Evolutionary conservation across 768 basidiomycete species (phyloP).

Genomic region (Fomitopsis pulvina): DNA sequence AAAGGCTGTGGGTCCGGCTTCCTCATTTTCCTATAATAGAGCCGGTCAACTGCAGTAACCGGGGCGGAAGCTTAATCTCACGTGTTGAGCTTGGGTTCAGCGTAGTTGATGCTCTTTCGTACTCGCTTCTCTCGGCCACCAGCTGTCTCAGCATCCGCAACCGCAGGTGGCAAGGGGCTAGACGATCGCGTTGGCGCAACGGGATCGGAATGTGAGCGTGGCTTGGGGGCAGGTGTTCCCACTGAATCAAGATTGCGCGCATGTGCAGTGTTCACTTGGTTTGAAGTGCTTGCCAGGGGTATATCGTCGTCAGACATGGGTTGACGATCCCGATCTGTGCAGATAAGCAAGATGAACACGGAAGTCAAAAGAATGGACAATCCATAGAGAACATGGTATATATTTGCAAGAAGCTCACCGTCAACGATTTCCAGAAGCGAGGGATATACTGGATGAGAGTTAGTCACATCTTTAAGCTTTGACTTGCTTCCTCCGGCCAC

Average conservation of each 20-base stretch:
- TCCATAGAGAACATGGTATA: background rate
- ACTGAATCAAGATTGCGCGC: conserved; percentile 28
- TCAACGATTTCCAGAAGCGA: conserved; percentile 10
- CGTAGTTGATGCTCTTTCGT: conserved; percentile 79
- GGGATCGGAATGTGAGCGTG: conserved; percentile 17
- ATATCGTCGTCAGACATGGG: conserved; percentile 30
- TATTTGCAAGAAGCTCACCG: background rate
- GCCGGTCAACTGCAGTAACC: background rate
- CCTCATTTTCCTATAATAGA: conserved; percentile 68
- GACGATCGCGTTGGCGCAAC: conserved; percentile 42
- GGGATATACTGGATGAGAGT: conserved; percentile 38
- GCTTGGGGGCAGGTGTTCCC: conserved; percentile 32
- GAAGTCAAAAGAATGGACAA: background rate
- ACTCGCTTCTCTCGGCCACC: conserved; percentile 46
- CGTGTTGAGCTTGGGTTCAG: conserved; percentile 88
- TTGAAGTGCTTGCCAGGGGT: conserved; percentile 27
- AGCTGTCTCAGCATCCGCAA: conserved; percentile 24
- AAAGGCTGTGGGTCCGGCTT: conserved; percentile 58
- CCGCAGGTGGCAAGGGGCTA: conserved; percentile 25
- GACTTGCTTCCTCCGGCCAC: conserved; percentile 33
- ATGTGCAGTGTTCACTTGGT: conserved; percentile 14
- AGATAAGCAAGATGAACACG: conserved; percentile 12
- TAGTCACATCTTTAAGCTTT: conserved; percentile 61
- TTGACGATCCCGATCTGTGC: conserved; percentile 30
- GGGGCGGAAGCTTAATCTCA: conserved; percentile 27